phyloP scores from a whole-genome alignment of 164 flowering plant genomes.

The Nelumbo lutea region DNA sequence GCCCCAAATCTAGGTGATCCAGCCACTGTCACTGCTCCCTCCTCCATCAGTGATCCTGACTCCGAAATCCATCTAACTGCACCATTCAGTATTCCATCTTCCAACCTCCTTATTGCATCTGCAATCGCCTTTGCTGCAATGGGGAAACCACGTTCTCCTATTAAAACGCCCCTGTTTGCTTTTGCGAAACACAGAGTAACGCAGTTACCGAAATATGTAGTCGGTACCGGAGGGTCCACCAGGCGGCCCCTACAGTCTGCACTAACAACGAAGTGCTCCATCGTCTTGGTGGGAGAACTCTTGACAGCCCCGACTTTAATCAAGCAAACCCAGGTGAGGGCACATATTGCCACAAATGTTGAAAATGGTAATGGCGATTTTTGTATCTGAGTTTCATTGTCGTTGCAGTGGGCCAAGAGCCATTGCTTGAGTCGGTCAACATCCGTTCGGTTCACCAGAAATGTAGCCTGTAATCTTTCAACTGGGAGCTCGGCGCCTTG shows the following conservation, averaged over 20 bases:
- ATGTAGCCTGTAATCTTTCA: slow-evolving; percentile 25
- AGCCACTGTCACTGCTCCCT: background rate
- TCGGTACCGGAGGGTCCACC: background rate
- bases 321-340: slow-evolving; percentile 38
- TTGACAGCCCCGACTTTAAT: slow-evolving; percentile 11
- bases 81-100: background rate
- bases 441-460: slow-evolving; percentile 15
- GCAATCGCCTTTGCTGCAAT: background rate
- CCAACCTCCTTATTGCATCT: background rate
- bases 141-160: background rate
- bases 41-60: background rate
- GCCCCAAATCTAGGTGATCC: background rate
- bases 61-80: background rate
- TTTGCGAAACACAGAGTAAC: background rate
- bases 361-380: slow-evolving; percentile 15
- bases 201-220: background rate
- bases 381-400: background rate
- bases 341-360: slow-evolving; percentile 27
- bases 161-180: background rate
- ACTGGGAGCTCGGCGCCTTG: background rate
- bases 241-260: slow-evolving; percentile 33
- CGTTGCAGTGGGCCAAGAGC: background rate
- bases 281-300: background rate
- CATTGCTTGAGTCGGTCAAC: slow-evolving; percentile 10
- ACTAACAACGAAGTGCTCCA: slow-evolving; percentile 10